Evolutionary conservation across 805 yeast genomes (phyloP), one percentile per base, ranked within the genome.

Genomic region (Metschnikowia gelsemii): DNA sequence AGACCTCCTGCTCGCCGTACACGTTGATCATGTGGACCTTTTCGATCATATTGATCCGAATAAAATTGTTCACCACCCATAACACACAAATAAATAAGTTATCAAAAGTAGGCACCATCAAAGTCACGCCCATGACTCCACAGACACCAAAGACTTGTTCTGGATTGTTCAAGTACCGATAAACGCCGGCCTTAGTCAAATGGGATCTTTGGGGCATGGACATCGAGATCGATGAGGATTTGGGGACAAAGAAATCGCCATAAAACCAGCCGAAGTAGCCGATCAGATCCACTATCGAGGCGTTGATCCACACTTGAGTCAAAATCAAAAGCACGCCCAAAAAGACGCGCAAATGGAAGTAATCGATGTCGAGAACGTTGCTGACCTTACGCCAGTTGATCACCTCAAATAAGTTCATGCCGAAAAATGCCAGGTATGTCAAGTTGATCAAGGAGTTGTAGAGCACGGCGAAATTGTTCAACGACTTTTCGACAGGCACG

Each of bases 251-350:
- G 62, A 86, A 86, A 60, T 86, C 95, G 43, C 95, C 95, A 59
- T 82, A 86, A 55, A 85, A 86, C 93, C 93, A 86, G n/a, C 95
- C 93, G 61, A 82, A 84, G 46, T 83, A 84, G 2, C 91, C 91
- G 49, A 86, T 79, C 36, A 85, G 79, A 32, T 78, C 77, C 49
- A 80, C 73, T 26, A 85, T 84, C 22, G 87, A 84, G 18, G 71
- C 53, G 50, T 84, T 79, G 25, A 87, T 82, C 84, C 87, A 80
- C 13, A 74, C 57, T 53, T 86, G 95, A 21, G 86, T 67, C 6
- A 72, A 51, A 12, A 82, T 66, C 25, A 84, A 66, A 44, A 78
- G 58, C 1, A 63, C 46, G 8, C 91, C 91, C 34, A 82, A 54
- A 40, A 83, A 81, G n/a, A 76, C 50, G 42, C 84, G 61, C 46